Percentiles rank a stretch among this genome's conserved stretches.
Conservation (phyloP, 306 rosid genomes). For the Quercus aquifolioides region DNA sequence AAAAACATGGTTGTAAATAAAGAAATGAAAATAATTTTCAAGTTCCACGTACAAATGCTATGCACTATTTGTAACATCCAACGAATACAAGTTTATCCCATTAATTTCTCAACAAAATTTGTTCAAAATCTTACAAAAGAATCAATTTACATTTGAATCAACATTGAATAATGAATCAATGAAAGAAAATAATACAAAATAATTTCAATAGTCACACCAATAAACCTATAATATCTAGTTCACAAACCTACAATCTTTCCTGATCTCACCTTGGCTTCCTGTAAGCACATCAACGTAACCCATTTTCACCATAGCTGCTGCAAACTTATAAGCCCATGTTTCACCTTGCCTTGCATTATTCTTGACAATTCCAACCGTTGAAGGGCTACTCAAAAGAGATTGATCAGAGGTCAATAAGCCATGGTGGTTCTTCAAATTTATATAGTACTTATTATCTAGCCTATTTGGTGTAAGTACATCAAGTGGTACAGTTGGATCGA, state of each 20-base stretch:
- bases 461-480: not conserved
- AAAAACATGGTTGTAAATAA: too few relatives aligned
- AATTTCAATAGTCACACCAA: too few relatives aligned
- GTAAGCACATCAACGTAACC: not conserved
- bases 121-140: too few relatives aligned
- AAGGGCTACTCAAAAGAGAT: not conserved
- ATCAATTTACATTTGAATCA: too few relatives aligned
- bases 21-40: too few relatives aligned
- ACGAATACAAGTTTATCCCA: too few relatives aligned
- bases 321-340: not conserved
- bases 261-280: not conserved
- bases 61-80: too few relatives aligned
- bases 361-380: not conserved
- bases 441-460: constrained; percentile 2
- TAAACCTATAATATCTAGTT: not conserved
- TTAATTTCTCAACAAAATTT: too few relatives aligned
- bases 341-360: not conserved
- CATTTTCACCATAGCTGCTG: constrained; percentile 9
- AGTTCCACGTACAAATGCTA: too few relatives aligned
- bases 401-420: constrained; percentile 11
- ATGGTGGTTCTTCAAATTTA: not conserved
- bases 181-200: not conserved
- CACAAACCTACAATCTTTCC: not conserved
- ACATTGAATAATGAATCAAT: too few relatives aligned
- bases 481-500: not conserved